Percentiles rank a stretch among this genome's conserved stretches.
Conservation (phyloP, 345 rosid species). For the Syzygium grande region DNA sequence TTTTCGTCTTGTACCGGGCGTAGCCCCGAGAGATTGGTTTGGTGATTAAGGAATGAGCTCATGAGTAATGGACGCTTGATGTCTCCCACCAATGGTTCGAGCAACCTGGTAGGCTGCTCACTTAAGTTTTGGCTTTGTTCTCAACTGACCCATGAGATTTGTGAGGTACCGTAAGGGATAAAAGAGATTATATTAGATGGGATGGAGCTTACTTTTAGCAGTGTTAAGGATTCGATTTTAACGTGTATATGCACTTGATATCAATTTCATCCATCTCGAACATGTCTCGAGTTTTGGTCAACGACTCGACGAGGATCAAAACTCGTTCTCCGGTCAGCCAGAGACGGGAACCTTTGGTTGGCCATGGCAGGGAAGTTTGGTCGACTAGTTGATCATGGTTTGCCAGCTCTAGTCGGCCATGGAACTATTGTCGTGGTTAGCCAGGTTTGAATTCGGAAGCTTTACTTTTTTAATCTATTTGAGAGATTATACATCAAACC, state of each 20-base stretch:
- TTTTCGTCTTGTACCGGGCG: not conserved
- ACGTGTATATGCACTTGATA: not conserved
- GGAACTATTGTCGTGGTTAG: not conserved
- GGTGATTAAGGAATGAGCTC: not conserved
- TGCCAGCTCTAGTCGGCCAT: not conserved
- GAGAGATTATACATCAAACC: fast-evolving
- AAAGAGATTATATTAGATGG: not conserved
- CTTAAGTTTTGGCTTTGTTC: not conserved
- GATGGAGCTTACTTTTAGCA: too few relatives aligned
- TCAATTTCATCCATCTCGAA: not conserved
- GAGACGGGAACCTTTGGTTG: fast-evolving
- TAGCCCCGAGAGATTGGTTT: not conserved
- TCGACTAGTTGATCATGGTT: too few relatives aligned
- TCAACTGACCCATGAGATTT: not conserved
- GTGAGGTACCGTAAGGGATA: not conserved
- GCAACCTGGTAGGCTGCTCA: not conserved
- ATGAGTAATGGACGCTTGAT: not conserved
- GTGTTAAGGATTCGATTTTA: not conserved
- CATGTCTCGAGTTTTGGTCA: not conserved
- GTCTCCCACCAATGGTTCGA: not conserved
- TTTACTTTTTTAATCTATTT: not conserved
- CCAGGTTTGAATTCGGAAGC: not conserved
- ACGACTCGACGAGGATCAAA: not conserved
- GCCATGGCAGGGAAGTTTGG: not conserved
- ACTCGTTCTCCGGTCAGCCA: not conserved